Evolutionary conservation across 129 eudicot species (phyloP).

Genomic region (Smallanthus sonchifolius): DNA sequence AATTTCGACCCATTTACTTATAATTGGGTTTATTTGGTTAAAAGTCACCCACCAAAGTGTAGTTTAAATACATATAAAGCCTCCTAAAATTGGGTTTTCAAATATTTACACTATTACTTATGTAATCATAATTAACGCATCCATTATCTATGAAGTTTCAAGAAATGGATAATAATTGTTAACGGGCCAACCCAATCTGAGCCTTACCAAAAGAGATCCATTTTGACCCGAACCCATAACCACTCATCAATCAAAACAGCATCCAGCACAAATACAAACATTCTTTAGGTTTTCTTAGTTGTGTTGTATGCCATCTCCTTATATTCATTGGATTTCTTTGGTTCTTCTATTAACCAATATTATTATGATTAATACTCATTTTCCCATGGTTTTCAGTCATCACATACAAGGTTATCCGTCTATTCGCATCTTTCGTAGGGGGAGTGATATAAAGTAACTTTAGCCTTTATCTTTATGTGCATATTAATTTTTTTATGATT

Average conservation of each 20-base stretch:
- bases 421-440: constrained; percentile 74
- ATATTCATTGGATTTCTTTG: neutral
- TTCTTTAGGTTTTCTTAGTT: neutral
- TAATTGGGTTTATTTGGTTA: neutral
- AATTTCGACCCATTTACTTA: neutral
- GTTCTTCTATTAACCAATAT: neutral
- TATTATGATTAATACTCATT: neutral
- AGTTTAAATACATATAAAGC: neutral
- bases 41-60: neutral
- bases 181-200: neutral
- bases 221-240: neutral
- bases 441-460: constrained; percentile 52
- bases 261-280: neutral
- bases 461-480: neutral
- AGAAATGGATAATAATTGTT: neutral
- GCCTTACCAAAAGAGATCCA: neutral
- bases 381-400: constrained; percentile 39
- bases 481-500: neutral
- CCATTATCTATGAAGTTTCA: neutral
- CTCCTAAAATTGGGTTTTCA: neutral
- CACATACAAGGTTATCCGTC: constrained; percentile 93
- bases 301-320: neutral
- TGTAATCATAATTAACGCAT: neutral
- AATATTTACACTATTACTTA: neutral
- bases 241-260: neutral